Base-by-base conservation (phyloP, 495 filamentous ascomycete species). In the Aspergillus steynii region DNA sequence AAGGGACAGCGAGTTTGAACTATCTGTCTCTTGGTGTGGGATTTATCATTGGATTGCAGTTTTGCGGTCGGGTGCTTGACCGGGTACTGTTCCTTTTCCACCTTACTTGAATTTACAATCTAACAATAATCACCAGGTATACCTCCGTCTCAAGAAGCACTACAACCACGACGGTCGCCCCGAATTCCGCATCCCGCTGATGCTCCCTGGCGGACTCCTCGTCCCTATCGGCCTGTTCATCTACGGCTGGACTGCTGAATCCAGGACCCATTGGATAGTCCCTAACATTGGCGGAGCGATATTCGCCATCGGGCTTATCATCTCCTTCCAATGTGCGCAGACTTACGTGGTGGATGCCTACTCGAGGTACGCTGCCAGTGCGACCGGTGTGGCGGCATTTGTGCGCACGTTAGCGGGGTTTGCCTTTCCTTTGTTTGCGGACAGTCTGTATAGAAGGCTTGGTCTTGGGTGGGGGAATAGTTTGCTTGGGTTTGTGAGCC, bases 301-400 rank as follows among this genome's bases (percentile, higher is more conserved):
- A 20, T 86, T 88, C 59, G 66, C 75, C 3, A 66, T 69, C 3
- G 85, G 86, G 7, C 45, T 58, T 15, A 66, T 62, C 5, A 59
- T 66, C 32, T 60, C 47, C 54, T 66, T 66, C 50, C 60, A 66
- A 25, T 66, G 64, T 37, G 55, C 60, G 8, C 56, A 61, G 48
- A 55, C 85, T 8, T 95, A 90, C 67, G 73, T 92, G 51, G 85
- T 93, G 20, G 91, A 96, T 68, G 73, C 87, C 4, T 93, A 93
- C 71, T 85, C 86, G 27, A 80, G 83, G 6, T 95, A 83, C 69
- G 89, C 90, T 5, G 90, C 91, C 7, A 87, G 83, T 61, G 92
- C 89, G 1, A 68, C 91, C 12, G 88, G 80, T 1, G 90, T 91
- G 1, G 80, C 79, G 2, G 83, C 86, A 2, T 83, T 92, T 14